phyloP scores from a whole-genome alignment of 2,329 filamentous ascomycete species.

The Fusarium pseudograminearum region DNA sequence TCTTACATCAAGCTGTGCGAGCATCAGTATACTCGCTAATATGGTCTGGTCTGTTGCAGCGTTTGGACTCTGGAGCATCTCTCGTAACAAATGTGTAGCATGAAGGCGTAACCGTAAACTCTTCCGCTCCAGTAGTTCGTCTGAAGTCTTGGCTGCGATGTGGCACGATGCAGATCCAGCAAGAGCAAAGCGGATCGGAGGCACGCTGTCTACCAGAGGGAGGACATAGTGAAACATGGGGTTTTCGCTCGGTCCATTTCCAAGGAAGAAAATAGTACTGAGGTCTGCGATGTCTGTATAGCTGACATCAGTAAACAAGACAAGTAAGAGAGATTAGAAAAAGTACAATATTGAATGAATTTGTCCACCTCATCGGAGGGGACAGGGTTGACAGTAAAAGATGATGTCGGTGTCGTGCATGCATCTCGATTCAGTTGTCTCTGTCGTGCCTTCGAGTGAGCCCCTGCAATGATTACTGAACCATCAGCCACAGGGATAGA shows the following conservation, averaged over 20 bases:
- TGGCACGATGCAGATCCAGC: slow-evolving; percentile 23
- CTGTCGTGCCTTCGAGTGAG: neutral
- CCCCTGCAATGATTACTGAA: rapidly evolving
- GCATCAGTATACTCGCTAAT: slow-evolving; percentile 19
- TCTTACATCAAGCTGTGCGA: slow-evolving; percentile 24
- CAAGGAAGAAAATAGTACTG: slow-evolving; percentile 22
- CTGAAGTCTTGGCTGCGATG: slow-evolving; percentile 13
- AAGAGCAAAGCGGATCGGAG: slow-evolving; percentile 20
- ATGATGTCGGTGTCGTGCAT: too few species aligned
- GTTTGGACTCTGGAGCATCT: neutral
- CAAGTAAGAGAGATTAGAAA: neutral
- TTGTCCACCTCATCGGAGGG: slow-evolving; percentile 3
- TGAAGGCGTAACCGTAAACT: slow-evolving; percentile 17
- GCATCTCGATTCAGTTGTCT: neutral
- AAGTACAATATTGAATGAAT: slow-evolving; percentile 9
- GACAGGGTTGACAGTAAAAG: neutral
- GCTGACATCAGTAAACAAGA: neutral
- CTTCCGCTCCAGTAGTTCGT: neutral
- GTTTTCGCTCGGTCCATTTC: slow-evolving; percentile 14
- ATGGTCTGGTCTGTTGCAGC: neutral
- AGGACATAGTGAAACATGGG: slow-evolving; percentile 29
- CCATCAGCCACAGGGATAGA: slow-evolving; percentile 7
- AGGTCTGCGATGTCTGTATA: slow-evolving; percentile 6
- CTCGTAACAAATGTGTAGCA: slow-evolving; percentile 1
- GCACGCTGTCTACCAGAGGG: slow-evolving; percentile 3